Evolutionary conservation across 257 asterid species (phyloP).

Genomic region (Paulownia fortunei): DNA sequence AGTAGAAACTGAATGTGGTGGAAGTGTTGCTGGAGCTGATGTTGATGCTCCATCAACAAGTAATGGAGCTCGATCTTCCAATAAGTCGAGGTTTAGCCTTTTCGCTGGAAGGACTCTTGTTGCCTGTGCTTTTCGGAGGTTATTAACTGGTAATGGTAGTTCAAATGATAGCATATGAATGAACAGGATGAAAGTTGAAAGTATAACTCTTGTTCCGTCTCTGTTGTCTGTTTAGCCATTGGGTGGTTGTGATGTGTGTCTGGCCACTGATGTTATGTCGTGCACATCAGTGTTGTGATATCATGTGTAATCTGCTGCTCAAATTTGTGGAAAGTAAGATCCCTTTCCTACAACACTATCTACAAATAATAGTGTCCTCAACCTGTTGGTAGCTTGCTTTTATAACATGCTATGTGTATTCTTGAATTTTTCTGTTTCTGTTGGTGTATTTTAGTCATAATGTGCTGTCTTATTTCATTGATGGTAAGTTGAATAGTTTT

Average conservation of each 20-base stretch:
- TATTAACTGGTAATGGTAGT: slow-evolving; percentile 53
- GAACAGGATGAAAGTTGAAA: slow-evolving; percentile 27
- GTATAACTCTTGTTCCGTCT: slow-evolving; percentile 26
- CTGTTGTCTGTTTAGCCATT: slow-evolving; percentile 18
- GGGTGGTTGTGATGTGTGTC: neutral
- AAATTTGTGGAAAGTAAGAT: neutral
- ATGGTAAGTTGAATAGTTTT: neutral
- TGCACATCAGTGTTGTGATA: neutral
- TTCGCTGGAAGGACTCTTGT: slow-evolving; percentile 62
- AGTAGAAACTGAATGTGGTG: slow-evolving; percentile 14
- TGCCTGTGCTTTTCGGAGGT: slow-evolving; percentile 66
- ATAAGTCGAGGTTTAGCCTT: slow-evolving; percentile 55
- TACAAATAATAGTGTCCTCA: neutral
- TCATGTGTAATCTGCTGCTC: slow-evolving; percentile 11
- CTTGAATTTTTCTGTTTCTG: neutral
- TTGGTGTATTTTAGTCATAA: no score
- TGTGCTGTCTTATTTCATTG: neutral
- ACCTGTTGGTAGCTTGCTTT: slow-evolving; percentile 2
- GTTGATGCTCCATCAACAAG: slow-evolving; percentile 45
- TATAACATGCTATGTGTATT: neutral
- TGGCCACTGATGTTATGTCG: neutral
- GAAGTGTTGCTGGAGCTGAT: slow-evolving; percentile 21
- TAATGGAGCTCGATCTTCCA: slow-evolving; percentile 44
- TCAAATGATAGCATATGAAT: slow-evolving; percentile 43
- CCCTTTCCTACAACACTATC: neutral